A percentile compares a stretch with the other conserved stretches of the same genome.
Conservation (phyloP, 352 stramenopile genomes). For the Phytophthora sp. region DNA sequence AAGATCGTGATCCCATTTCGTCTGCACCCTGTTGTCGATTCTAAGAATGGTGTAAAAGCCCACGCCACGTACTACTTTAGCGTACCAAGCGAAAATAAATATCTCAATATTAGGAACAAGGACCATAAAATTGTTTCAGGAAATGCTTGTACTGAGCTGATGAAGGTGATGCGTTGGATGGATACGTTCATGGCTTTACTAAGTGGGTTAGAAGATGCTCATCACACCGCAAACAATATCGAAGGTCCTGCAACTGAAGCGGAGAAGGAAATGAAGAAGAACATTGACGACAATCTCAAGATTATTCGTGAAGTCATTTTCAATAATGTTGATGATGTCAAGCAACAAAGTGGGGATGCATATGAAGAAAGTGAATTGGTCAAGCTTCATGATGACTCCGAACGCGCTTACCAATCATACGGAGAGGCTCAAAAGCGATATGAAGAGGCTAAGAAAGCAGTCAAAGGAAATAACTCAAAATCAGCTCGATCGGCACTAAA, state of each 20-base stretch:
- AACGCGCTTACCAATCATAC: constrained; percentile 8
- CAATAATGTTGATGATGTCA: background rate
- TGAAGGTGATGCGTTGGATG: constrained; percentile 16
- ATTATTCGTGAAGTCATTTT: constrained; percentile 1
- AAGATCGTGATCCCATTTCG: constrained; percentile 13
- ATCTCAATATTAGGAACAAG: constrained; percentile 18
- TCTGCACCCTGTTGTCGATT: constrained; percentile 14
- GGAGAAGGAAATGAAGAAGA: constrained; percentile 12
- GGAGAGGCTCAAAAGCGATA: constrained; percentile 16
- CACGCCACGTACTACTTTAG: constrained; percentile 17
- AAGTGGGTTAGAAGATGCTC: constrained; percentile 4
- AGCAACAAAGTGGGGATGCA: background rate
- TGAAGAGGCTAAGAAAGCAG: constrained; percentile 2
- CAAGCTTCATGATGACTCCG: constrained; percentile 16
- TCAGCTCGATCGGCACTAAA: background rate
- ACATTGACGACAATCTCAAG: constrained; percentile 15
- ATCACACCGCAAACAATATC: constrained; percentile 9
- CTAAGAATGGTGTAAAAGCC: constrained; percentile 17
- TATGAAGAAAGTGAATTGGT: background rate
- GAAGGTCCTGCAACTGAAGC: constrained; percentile 3
- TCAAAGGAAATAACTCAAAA: background rate
- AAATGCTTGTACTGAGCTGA: constrained; percentile 5
- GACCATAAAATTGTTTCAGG: constrained; percentile 19
- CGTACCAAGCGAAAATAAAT: constrained; percentile 5
- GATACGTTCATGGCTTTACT: constrained; percentile 12